These are phyloP conservation scores for Xylaria sp. DNA, from an alignment of 2,329 filamentous ascomycete species.

Conservation along the genomic window DNA sequence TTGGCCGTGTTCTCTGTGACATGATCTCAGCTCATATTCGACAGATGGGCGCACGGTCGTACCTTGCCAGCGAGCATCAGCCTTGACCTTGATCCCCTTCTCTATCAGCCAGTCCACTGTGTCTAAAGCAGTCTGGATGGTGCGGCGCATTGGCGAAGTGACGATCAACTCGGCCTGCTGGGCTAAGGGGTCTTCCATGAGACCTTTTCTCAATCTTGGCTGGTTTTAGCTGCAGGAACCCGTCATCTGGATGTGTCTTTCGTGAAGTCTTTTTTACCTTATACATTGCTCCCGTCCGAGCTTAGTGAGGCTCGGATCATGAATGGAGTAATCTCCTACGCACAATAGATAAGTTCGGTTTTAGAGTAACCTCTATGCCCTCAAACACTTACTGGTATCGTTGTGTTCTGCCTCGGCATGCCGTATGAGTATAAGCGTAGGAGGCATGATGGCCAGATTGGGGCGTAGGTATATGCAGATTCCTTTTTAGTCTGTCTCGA, in stretches of 20 bases:
- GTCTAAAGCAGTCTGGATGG: slow-evolving; percentile 71
- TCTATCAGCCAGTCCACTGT: slow-evolving; percentile 69
- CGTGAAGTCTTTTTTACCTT: not conserved
- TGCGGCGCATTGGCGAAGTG: slow-evolving; percentile 73
- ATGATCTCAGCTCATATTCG: slow-evolving; percentile 26
- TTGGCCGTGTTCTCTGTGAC: slow-evolving; percentile 63
- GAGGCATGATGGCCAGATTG: slow-evolving; percentile 56
- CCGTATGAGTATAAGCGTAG: slow-evolving; percentile 81
- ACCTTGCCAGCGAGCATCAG: slow-evolving; percentile 75
- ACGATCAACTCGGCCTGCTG: slow-evolving; percentile 65
- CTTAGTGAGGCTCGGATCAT: slow-evolving; percentile 63
- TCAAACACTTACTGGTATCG: slow-evolving; percentile 57
- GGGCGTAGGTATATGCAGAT: not conserved
- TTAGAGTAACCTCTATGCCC: not conserved
- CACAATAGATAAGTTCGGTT: slow-evolving; percentile 14
- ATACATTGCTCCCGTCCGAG: slow-evolving; percentile 62
- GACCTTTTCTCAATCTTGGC: slow-evolving; percentile 53
- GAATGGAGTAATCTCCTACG: slow-evolving; percentile 60
- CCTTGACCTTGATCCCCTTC: slow-evolving; percentile 63
- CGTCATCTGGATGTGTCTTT: too few relatives aligned
- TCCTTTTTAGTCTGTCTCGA: not conserved
- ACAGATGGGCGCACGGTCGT: slow-evolving; percentile 32
- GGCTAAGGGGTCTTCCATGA: slow-evolving; percentile 55
- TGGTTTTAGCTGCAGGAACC: too few relatives aligned
- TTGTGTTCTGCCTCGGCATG: slow-evolving; percentile 82